Percentiles rank a stretch among this genome's conserved stretches.
phyloP scores from a whole-genome alignment of 192 early-diverging fungal genomes.

The Mortierella claussenii region DNA sequence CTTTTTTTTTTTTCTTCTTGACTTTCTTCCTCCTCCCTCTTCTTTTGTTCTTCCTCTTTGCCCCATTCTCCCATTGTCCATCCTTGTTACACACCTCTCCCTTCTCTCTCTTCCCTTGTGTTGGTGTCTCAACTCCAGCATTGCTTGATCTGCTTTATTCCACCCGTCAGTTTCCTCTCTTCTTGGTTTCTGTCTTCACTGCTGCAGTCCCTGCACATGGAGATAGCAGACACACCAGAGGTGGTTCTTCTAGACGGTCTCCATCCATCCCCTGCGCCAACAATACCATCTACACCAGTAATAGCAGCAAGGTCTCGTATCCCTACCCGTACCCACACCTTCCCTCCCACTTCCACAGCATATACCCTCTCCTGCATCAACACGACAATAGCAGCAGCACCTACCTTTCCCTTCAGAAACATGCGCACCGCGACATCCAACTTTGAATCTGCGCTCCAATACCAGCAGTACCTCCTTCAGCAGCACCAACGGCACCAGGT shows the following conservation, averaged over 20 bases:
- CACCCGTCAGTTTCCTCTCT: neutral
- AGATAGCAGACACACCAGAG: slow-evolving; percentile 31
- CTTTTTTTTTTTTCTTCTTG: neutral
- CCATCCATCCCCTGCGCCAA: slow-evolving; percentile 10
- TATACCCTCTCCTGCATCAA: too few species aligned
- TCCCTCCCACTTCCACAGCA: too few species aligned
- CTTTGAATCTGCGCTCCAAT: slow-evolving; percentile 25
- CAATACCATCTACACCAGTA: neutral
- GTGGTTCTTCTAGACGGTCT: slow-evolving; percentile 38
- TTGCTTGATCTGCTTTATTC: neutral
- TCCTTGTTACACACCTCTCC: too few species aligned
- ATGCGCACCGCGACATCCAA: slow-evolving; percentile 6
- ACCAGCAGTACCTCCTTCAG: too few species aligned
- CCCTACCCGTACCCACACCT: too few species aligned
- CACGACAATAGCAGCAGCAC: too few species aligned
- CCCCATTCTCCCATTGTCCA: neutral
- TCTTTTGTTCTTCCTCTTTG: neutral
- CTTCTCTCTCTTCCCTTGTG: neutral
- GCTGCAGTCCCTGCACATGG: slow-evolving; percentile 11
- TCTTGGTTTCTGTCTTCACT: too few species aligned
- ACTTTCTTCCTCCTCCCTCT: neutral
- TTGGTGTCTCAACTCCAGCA: neutral
- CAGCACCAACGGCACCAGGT: too few species aligned
- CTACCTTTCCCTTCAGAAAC: neutral
- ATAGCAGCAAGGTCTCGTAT: neutral